phyloP scores from a whole-genome alignment of 1,139 yeast genomes.

The Candida freyschussii region DNA sequence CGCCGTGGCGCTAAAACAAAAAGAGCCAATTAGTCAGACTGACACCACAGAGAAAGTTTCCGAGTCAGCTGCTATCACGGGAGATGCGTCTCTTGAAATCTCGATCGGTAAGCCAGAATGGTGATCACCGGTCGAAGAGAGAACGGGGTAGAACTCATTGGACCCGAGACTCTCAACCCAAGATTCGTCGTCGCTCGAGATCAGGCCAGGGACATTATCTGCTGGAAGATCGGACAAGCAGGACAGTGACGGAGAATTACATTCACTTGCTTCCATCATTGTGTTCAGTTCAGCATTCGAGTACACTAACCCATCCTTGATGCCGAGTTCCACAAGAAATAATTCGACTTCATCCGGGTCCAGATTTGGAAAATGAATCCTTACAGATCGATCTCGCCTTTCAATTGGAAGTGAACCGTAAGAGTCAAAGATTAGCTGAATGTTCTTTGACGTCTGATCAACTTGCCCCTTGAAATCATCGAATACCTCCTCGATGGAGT shows the following conservation, averaged over 20 bases:
- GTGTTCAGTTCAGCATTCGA: slow-evolving; percentile 21
- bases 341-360: slow-evolving; percentile 46
- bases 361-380: slow-evolving; percentile 56
- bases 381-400: slow-evolving; percentile 35
- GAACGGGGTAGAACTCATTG: slow-evolving; percentile 13
- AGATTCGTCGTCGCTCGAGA: slow-evolving; percentile 14
- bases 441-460: slow-evolving; percentile 33
- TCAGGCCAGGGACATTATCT: slow-evolving; percentile 20
- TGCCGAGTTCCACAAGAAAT: slow-evolving; percentile 45
- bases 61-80: slow-evolving; percentile 10
- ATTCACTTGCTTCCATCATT: slow-evolving; percentile 1
- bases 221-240: slow-evolving; percentile 12
- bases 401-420: slow-evolving; percentile 51
- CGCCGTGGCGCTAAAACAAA: background rate
- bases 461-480: slow-evolving; percentile 31
- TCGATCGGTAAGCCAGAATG: slow-evolving; percentile 11
- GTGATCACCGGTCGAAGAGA: slow-evolving; percentile 12
- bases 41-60: slow-evolving; percentile 7
- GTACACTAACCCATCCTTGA: slow-evolving; percentile 45
- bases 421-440: slow-evolving; percentile 36
- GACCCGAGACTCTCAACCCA: slow-evolving; percentile 5
- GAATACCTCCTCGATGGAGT: slow-evolving; percentile 31
- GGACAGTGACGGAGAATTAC: slow-evolving; percentile 5
- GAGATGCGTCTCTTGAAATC: slow-evolving; percentile 4
- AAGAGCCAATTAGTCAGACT: background rate